Evolutionary conservation across 106 monocot genomes (phyloP), one percentile per base, ranked within the genome.

Genomic region (Triglochin maritima): DNA sequence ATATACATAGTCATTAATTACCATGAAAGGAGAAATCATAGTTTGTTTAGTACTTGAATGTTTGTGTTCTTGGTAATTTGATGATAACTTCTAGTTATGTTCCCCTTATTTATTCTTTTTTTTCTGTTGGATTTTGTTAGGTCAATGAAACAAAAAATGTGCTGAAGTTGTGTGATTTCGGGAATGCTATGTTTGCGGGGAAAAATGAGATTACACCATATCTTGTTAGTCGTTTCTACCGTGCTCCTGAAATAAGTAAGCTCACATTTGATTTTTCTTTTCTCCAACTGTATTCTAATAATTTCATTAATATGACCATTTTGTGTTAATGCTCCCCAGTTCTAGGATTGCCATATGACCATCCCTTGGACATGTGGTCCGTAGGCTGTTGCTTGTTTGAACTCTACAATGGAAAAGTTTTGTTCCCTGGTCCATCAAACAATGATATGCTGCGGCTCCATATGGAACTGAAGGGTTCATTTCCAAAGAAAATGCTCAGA

Each of bases 191-290:
- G 96, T 84, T 81, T 79, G 85, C 85, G 64, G 90, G 88, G 45
- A 88, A 91, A 83, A 91, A 96, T 67, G 91, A 96, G 74, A 84
- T 91, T 66, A 96, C 96, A 65, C 96, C 96, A 43, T 96, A 96
- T 66, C 83, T 96, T 64, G 96, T 91, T 47, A 96, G 96, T 81
- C 96, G 96, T 49, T 96, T 96, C 71, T 96, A 96, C 75, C 91
- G 96, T 60, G 87, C 96, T 10, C 95, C 96, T 62, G 96, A 96
- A 79, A 96, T 96, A 85, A 91, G 96, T 96, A 82, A 87, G 90
- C 70, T 68, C 3, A 2, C 9, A 44, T 46, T 47, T 44, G 11
- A 43, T 70, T 60, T 49, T 4, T 63, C 57, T 29, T 48, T 68
- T 63, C 47, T 48, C 17, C 54, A 61, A 54, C 63, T 62, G 46